A percentile compares a stretch with the other conserved stretches of the same genome.
phyloP scores from a whole-genome alignment of 169 alveolate genomes.

The Cryptosporidium meleagridis region DNA sequence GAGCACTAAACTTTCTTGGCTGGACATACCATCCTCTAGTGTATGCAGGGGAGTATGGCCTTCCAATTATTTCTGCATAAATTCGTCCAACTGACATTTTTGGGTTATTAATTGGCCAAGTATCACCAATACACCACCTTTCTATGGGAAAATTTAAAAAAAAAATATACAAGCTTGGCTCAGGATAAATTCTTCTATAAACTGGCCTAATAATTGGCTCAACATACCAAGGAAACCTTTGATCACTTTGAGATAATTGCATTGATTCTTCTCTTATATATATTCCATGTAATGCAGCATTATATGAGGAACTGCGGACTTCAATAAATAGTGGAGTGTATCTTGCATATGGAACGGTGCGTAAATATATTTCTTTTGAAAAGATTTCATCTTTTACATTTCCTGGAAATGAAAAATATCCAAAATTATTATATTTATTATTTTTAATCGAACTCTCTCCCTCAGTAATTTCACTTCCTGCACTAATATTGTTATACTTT shows the following conservation, averaged over 20 bases:
- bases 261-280: constrained; percentile 67
- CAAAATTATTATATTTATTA: constrained; percentile 27
- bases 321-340: constrained; percentile 64
- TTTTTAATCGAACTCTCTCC: constrained; percentile 63
- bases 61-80: constrained; percentile 69
- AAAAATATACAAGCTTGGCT: constrained; percentile 47
- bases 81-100: constrained; percentile 31
- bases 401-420: constrained; percentile 68
- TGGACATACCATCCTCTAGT: constrained; percentile 71
- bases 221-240: constrained; percentile 55
- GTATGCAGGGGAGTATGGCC: constrained; percentile 66
- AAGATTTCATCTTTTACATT: constrained; percentile 50
- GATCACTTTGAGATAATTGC: constrained; percentile 18
- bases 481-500: constrained; percentile 33
- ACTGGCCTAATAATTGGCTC: constrained; percentile 69
- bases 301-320: constrained; percentile 52
- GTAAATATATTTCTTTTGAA: constrained; percentile 32
- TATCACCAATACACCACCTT: constrained; percentile 71
- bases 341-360: constrained; percentile 49
- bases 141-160: constrained; percentile 51
- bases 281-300: constrained; percentile 72
- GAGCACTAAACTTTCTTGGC: constrained; percentile 73
- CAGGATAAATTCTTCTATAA: constrained; percentile 54
- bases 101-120: constrained; percentile 71
- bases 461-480: constrained; percentile 36